Evolutionary conservation across 192 early-diverging fungal genomes (phyloP).

Genomic region (Entrophospora sp.): DNA sequence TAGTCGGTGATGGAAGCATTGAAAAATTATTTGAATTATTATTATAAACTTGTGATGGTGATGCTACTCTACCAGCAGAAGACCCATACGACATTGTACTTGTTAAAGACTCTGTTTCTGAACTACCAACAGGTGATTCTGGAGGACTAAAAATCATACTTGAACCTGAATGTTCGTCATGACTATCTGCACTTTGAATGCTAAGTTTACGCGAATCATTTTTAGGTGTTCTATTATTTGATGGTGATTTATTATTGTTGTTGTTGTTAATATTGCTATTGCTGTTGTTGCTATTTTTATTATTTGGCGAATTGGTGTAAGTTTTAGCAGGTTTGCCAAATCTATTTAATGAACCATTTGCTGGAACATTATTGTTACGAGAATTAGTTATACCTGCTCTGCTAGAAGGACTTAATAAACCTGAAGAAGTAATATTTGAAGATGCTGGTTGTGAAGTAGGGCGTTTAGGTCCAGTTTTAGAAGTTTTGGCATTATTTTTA

Average conservation of each 20-base stretch:
- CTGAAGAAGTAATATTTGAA: not conserved
- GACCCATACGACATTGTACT: constrained; percentile 14
- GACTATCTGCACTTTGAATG: constrained; percentile 10
- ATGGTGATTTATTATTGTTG: not conserved
- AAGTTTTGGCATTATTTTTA: not conserved
- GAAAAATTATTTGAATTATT: not conserved
- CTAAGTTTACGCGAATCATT: not conserved
- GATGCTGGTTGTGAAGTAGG: not conserved
- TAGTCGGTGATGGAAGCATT: not conserved
- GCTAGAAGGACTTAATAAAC: not conserved
- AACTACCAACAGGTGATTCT: constrained; percentile 10
- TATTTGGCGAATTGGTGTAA: not conserved
- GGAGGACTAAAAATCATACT: constrained; percentile 5
- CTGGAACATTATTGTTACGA: not conserved
- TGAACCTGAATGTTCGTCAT: not conserved
- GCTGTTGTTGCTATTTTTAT: not conserved
- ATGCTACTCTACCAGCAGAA: constrained; percentile 15
- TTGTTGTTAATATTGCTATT: too few species aligned
- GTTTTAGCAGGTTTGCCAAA: too few species aligned
- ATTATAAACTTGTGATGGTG: constrained; percentile 6
- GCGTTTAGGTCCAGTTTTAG: not conserved
- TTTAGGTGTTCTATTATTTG: not conserved
- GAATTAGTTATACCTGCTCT: not conserved
- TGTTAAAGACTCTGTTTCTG: constrained; percentile 13
- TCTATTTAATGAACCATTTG: too few species aligned